Conservation (phyloP, 176 grass and related monocot species). For the Oryza officinalis region DNA sequence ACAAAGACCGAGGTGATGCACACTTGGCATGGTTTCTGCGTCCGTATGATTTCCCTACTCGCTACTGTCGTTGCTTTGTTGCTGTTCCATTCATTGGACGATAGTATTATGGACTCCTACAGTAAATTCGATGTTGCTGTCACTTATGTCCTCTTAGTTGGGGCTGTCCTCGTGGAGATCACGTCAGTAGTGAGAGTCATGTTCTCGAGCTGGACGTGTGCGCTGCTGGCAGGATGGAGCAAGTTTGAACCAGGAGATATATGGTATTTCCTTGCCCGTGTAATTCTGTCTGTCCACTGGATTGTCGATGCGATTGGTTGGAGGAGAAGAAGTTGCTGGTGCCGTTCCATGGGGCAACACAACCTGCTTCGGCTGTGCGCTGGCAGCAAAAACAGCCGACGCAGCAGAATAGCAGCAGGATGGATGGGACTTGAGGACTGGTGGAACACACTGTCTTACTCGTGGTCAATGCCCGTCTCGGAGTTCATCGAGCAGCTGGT, state of each 20-base stretch:
- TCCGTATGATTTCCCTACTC: background rate
- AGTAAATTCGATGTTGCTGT: background rate
- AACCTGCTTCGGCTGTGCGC: background rate
- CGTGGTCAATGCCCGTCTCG: background rate
- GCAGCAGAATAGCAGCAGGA: background rate
- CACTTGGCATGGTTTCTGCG: background rate
- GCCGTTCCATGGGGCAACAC: background rate
- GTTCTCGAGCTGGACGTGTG: background rate
- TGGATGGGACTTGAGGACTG: background rate
- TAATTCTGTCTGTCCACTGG: background rate
- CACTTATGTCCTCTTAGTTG: slow-evolving; percentile 16
- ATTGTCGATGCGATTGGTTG: background rate
- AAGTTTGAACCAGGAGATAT: background rate
- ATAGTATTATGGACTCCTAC: background rate
- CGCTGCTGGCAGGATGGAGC: background rate
- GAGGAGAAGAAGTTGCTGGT: background rate
- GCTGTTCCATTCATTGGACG: background rate
- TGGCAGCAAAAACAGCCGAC: background rate
- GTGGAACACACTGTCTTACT: background rate
- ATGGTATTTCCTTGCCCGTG: background rate
- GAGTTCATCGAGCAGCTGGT: background rate
- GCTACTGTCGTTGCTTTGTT: background rate
- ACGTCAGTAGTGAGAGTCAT: background rate
- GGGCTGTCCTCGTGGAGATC: background rate
- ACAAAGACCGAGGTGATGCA: background rate